These are phyloP conservation scores for Kazachstania kunashirensis DNA, from an alignment of 805 yeast genomes.

Conservation along the genomic window DNA sequence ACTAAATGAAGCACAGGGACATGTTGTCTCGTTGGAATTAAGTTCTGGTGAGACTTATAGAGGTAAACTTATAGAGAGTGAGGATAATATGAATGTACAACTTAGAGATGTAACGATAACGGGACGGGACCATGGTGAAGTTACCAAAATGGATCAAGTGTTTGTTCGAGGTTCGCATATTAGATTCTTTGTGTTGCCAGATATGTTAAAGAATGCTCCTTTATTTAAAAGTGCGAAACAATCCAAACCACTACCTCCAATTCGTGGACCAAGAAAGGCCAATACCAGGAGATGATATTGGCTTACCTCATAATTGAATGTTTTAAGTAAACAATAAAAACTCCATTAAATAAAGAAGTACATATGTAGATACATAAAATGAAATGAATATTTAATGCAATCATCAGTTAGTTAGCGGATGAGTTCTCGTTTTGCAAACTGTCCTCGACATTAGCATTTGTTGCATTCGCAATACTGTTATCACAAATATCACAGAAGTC, in stretches of 20 bases:
- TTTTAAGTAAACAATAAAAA: background rate
- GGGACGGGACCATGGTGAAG: constrained; percentile 54
- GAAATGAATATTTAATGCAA: too few relatives aligned
- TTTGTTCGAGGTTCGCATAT: constrained; percentile 89
- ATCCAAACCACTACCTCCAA: constrained; percentile 62
- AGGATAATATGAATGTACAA: constrained; percentile 92
- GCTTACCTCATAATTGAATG: background rate
- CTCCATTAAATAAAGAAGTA: too few relatives aligned
- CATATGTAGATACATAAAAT: too few relatives aligned
- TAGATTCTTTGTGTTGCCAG: constrained; percentile 78
- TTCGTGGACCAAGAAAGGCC: constrained; percentile 46
- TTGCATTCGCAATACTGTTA: constrained; percentile 2
- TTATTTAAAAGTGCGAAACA: constrained; percentile 53
- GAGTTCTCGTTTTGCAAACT: background rate
- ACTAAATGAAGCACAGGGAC: constrained; percentile 84
- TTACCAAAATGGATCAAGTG: constrained; percentile 70
- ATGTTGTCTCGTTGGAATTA: constrained; percentile 71
- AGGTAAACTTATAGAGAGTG: constrained; percentile 78
- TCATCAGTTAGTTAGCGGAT: too few relatives aligned
- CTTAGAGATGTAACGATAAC: constrained; percentile 74
- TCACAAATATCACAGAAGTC: constrained; percentile 23
- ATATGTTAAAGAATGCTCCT: constrained; percentile 80
- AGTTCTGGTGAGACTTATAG: constrained; percentile 78
- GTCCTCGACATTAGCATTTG: background rate
- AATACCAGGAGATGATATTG: constrained; percentile 8